Evolutionary conservation across 768 basidiomycete genomes (phyloP).

Genomic region (Leccinum truebloodii): DNA sequence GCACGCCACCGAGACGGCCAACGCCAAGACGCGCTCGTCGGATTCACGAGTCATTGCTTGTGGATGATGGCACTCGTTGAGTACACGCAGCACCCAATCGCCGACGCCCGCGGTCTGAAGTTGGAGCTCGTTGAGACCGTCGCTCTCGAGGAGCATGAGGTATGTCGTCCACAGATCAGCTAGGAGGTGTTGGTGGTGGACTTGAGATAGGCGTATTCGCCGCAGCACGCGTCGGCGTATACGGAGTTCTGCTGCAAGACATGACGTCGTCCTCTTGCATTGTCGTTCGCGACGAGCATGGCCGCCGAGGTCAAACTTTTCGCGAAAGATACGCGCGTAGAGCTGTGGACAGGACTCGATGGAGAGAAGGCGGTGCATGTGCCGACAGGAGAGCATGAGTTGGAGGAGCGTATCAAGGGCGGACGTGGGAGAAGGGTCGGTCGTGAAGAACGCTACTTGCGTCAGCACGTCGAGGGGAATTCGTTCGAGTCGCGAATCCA

Average conservation of each 20-base stretch:
- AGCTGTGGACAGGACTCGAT: conserved; percentile 48
- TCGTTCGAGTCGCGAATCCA: conserved; percentile 47
- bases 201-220: conserved; percentile 40
- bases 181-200: conserved; percentile 32
- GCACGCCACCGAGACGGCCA: conserved; percentile 36
- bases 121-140: conserved; percentile 47
- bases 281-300: conserved; percentile 26
- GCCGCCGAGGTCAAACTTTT: conserved; percentile 46
- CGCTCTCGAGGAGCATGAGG: conserved; percentile 62
- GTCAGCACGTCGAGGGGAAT: conserved; percentile 60
- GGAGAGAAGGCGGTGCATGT: conserved; percentile 45
- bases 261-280: conserved; percentile 39
- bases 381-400: conserved; percentile 48
- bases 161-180: conserved; percentile 59
- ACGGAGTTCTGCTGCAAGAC: conserved; percentile 49
- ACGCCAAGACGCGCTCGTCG: conserved; percentile 20
- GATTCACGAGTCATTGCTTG: conserved; percentile 2
- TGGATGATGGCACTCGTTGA: conserved; percentile 20
- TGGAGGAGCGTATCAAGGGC: conserved; percentile 44
- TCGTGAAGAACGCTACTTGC: conserved; percentile 51
- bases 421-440: conserved; percentile 38
- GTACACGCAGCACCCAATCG: conserved; percentile 26
- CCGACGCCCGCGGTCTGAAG: conserved; percentile 44
- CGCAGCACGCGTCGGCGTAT: conserved; percentile 48
- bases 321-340: conserved; percentile 55